Conservation (phyloP, 805 yeast genomes). For the Nakazawaea peltata region DNA sequence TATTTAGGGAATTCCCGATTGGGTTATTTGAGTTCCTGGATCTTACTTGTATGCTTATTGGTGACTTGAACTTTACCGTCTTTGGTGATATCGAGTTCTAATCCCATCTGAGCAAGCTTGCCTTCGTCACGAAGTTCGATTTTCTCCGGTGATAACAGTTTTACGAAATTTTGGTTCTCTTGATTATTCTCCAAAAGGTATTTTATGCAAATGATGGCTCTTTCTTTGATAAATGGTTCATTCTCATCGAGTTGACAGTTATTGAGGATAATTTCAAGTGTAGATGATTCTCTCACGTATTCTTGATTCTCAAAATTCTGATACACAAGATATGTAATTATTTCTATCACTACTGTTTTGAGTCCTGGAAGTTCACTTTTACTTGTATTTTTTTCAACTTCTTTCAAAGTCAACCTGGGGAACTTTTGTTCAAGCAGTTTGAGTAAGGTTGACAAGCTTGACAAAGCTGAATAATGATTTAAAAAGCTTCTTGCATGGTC, state of each 20-base stretch:
- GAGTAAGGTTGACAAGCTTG: slow-evolving; percentile 27
- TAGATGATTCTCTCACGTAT: slow-evolving; percentile 52
- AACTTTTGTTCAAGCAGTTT: slow-evolving; percentile 32
- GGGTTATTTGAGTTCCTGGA: slow-evolving; percentile 4
- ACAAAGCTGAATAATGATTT: slow-evolving; percentile 29
- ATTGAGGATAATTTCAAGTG: slow-evolving; percentile 63
- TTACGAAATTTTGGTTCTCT: slow-evolving; percentile 71
- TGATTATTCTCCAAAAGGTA: slow-evolving; percentile 56
- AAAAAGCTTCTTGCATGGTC: slow-evolving; percentile 32
- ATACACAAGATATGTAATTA: slow-evolving; percentile 49
- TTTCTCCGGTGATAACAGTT: slow-evolving; percentile 66
- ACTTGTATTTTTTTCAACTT: slow-evolving; percentile 11
- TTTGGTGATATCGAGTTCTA: slow-evolving; percentile 55
- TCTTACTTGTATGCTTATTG: slow-evolving; percentile 14
- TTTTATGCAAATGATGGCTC: slow-evolving; percentile 72
- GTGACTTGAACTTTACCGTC: slow-evolving; percentile 64
- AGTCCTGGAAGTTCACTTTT: slow-evolving; percentile 49
- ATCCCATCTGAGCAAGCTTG: slow-evolving; percentile 60
- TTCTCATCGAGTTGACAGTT: slow-evolving; percentile 81
- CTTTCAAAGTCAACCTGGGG: slow-evolving; percentile 25
- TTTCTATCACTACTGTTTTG: slow-evolving; percentile 60
- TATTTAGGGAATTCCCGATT: background rate
- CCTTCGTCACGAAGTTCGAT: slow-evolving; percentile 50
- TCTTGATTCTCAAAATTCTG: slow-evolving; percentile 57
- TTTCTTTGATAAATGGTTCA: slow-evolving; percentile 83